Evolutionary conservation across 2,329 filamentous ascomycete species (phyloP), one percentile per base, ranked within the genome.

Genomic region (Colletotrichum ledebouriae): DNA sequence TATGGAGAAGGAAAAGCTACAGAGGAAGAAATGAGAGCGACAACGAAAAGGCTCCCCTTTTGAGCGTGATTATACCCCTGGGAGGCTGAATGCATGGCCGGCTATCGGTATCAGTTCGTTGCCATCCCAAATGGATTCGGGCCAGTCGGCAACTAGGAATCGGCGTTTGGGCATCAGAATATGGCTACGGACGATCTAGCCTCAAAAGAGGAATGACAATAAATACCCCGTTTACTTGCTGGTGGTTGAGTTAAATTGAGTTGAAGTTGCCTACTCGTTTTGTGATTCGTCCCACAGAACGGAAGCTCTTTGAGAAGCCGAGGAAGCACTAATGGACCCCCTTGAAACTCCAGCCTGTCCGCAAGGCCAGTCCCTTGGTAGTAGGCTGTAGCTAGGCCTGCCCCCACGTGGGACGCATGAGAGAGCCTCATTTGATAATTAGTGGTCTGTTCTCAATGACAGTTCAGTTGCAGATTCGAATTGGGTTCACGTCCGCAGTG

Each of bases 1-100:
- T 73, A 80, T 84, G 74, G 81, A 82, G 72, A 86, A 83, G 75
- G 80, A 82, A 74, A 69, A 58, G 47, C 61, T 52, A 41, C 42
- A 65, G 55, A 62, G 57, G 37, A 59, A 63, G 61, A 68, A 65
- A 59, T 59, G 29, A 59, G 13, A 52, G 7, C 33, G 42, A 25
- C n/a, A 29, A 15, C 12, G 33, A 37, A 5, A 37, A 46, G 25
- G 15, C 29, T 15, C 10, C 37, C 44, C 53, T n/a, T 12, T 50
- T 5, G 56, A 66, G 57, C 20, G 44, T 49, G 57, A 63, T 59
- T 55, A 66, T 71, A 66, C 69, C 69, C 57, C 42, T 44, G 22
- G 56, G 17, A 69, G 42, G 44, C n/a, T 50, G 29, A 44, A 15
- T 15, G 7, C 29, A 34, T 20, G 59, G 59, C 52, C 17, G 29